phyloP scores from a whole-genome alignment of 371 early-diverging fungal genomes.

The Gilbertella persicaria region DNA sequence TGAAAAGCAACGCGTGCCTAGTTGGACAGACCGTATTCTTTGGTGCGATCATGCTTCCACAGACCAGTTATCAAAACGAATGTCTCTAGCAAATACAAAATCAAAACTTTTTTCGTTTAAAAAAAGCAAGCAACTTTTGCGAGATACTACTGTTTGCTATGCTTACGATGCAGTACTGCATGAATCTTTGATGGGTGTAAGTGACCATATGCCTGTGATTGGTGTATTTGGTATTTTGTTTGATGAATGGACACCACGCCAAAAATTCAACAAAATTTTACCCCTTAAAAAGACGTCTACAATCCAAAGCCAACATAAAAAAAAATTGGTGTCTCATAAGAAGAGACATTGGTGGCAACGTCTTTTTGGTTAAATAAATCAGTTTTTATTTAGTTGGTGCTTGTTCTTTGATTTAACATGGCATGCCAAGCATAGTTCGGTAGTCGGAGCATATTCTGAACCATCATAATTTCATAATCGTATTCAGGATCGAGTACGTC shows the following conservation, averaged over 20 bases:
- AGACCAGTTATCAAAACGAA: too few species aligned
- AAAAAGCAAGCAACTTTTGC: constrained; percentile 4
- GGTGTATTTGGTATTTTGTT: constrained; percentile 59
- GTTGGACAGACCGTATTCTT: constrained; percentile 91
- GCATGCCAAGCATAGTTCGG: constrained; percentile 56
- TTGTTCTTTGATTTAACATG: constrained; percentile 25
- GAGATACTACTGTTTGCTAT: constrained; percentile 30
- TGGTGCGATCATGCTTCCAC: constrained; percentile 46
- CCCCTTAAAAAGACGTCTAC: constrained; percentile 7
- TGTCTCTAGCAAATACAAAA: too few species aligned
- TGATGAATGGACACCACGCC: constrained; percentile 32
- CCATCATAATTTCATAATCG: constrained; percentile 64
- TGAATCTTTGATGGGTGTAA: constrained; percentile 31
- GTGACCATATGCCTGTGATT: constrained; percentile 64
- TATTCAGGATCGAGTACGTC: constrained; percentile 60
- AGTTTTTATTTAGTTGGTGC: not conserved
- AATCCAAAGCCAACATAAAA: constrained; percentile 6
- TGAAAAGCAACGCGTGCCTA: constrained; percentile 83
- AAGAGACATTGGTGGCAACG: constrained; percentile 8
- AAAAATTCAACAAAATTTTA: constrained; percentile 3
- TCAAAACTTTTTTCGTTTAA: not conserved
- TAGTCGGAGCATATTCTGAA: constrained; percentile 57
- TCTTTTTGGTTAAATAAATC: constrained; percentile 3
- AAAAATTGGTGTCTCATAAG: constrained; percentile 1
- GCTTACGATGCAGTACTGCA: constrained; percentile 42